A percentile compares a stretch with the other conserved stretches of the same genome.
Conservation (phyloP, 805 yeast species). For the Candida koratica region DNA sequence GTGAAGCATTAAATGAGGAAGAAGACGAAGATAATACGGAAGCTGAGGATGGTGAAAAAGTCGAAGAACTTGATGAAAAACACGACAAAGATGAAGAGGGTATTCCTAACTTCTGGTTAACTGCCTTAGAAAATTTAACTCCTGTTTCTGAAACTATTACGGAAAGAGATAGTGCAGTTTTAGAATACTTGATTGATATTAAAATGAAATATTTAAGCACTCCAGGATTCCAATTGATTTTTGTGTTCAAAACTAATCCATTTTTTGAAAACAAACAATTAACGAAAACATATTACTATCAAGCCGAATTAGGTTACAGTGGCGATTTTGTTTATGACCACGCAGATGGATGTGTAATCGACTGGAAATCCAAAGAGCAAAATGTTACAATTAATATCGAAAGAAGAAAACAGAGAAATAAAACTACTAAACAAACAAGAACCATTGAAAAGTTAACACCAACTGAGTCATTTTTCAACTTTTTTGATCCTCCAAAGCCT, state of each 20-base stretch:
- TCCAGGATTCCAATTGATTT: constrained; percentile 87
- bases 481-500: constrained; percentile 89
- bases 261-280: constrained; percentile 70
- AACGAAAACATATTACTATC: constrained; percentile 87
- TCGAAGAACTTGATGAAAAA: constrained; percentile 29
- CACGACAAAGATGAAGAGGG: constrained; percentile 57
- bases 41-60: constrained; percentile 26
- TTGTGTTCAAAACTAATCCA: constrained; percentile 72
- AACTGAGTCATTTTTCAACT: constrained; percentile 91
- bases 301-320: constrained; percentile 86
- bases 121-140: constrained; percentile 84
- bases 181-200: constrained; percentile 63
- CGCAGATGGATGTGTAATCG: constrained; percentile 84
- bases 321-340: constrained; percentile 97
- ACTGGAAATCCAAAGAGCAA: constrained; percentile 75
- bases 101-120: constrained; percentile 94
- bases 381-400: constrained; percentile 86
- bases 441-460: constrained; percentile 93
- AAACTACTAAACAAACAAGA: constrained; percentile 92
- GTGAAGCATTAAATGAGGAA: constrained; percentile 64
- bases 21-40: constrained; percentile 26
- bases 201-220: constrained; percentile 72
- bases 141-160: constrained; percentile 80
- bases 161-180: constrained; percentile 84
- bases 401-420: constrained; percentile 95